Conservation (phyloP, 441 rosid species). For the Pelargonium myrrhifolium region DNA sequence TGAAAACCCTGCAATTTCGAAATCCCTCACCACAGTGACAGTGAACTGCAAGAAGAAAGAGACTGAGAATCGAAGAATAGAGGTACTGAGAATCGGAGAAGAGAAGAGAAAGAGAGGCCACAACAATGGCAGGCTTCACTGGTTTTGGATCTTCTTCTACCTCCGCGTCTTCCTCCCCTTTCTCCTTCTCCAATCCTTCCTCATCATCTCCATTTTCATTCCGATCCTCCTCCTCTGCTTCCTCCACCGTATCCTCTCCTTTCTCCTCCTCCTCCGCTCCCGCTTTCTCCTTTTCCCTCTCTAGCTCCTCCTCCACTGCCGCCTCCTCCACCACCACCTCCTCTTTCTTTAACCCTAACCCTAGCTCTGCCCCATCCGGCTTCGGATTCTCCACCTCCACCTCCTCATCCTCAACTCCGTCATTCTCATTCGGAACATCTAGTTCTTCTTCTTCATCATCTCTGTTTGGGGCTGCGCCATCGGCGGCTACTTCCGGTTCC, state of each 20-base stretch:
- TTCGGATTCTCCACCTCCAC: conserved; percentile 17
- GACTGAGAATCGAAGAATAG: not conserved
- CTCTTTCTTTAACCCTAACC: conserved; percentile 13
- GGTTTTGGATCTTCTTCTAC: conserved; percentile 7
- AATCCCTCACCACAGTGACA: too few relatives aligned
- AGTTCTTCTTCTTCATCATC: conserved; percentile 23
- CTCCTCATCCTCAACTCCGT: conserved; percentile 19
- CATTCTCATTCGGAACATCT: conserved; percentile 20
- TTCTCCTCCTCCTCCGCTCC: conserved; percentile 17
- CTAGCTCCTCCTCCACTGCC: conserved; percentile 27
- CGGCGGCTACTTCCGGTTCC: conserved; percentile 18
- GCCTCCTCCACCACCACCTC: conserved; percentile 16
- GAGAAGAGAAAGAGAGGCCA: conserved; percentile 9
- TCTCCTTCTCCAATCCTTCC: conserved; percentile 5
- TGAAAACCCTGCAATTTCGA: too few relatives aligned
- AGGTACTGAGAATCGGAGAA: not conserved
- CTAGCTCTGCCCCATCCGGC: conserved; percentile 31
- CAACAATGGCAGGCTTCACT: conserved; percentile 32
- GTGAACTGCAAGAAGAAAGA: too few relatives aligned
- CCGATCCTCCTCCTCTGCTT: conserved; percentile 24
- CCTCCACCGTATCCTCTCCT: conserved; percentile 12
- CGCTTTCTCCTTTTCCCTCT: conserved; percentile 30
- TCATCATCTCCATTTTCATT: conserved; percentile 22
- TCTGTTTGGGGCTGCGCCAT: conserved; percentile 23
- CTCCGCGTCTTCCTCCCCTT: conserved; percentile 17